Conservation (phyloP, 805 yeast species). For the Starmera pachycereana region DNA sequence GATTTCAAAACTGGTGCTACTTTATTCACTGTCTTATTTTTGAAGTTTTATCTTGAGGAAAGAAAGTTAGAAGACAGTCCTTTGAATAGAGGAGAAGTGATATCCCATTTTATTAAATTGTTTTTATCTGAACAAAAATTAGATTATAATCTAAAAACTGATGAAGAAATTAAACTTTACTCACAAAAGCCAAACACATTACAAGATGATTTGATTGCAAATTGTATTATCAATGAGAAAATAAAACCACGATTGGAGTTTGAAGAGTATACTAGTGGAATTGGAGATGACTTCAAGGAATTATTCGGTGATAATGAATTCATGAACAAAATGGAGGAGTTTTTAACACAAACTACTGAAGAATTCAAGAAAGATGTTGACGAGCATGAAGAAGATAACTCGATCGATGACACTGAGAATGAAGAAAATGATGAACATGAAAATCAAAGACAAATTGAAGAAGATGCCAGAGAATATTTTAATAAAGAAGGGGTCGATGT, state of each 20-base stretch:
- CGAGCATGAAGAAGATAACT: conserved; percentile 2
- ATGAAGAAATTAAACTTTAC: conserved; percentile 7
- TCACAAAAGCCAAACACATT: conserved; percentile 13
- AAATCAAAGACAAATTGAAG: conserved; percentile 11
- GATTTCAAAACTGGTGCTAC: conserved; percentile 12
- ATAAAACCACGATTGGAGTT: conserved; percentile 11
- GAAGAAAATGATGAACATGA: conserved; percentile 13
- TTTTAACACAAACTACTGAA: conserved; percentile 16
- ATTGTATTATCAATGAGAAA: conserved; percentile 10
- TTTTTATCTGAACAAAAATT: conserved; percentile 1
- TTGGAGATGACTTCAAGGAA: conserved; percentile 1
- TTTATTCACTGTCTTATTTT: conserved; percentile 9
- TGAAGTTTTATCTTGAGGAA: conserved; percentile 7
- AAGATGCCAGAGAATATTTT: conserved; percentile 19
- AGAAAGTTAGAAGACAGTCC: not conserved
- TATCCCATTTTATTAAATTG: not conserved
- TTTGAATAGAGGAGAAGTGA: conserved; percentile 4
- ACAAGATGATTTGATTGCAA: conserved; percentile 20
- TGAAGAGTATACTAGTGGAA: conserved; percentile 3
- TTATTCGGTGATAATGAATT: conserved; percentile 13
- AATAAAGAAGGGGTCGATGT: conserved; percentile 30
- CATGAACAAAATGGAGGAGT: conserved; percentile 14
- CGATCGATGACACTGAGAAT: conserved; percentile 4
- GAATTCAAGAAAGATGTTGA: conserved; percentile 13
- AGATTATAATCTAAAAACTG: conserved; percentile 2